Percentiles rank a stretch among this genome's conserved stretches.
phyloP scores from a whole-genome alignment of 495 filamentous ascomycete species.

The Cladorrhinum samala region DNA sequence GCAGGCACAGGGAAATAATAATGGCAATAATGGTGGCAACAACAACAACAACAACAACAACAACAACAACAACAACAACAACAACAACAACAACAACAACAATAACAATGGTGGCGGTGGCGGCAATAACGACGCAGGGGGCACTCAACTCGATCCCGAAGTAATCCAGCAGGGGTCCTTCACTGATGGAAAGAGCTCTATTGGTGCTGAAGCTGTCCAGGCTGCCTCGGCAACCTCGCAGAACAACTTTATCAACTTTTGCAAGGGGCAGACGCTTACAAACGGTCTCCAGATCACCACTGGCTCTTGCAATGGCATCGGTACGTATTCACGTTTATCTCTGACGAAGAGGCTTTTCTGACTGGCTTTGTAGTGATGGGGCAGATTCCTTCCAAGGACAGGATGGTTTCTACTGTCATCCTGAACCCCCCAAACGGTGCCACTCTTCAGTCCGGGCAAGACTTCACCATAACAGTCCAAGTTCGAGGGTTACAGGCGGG shows the following conservation, averaged over 20 bases:
- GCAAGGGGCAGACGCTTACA: slow-evolving; percentile 46
- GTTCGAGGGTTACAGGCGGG: slow-evolving; percentile 49
- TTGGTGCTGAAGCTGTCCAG: slow-evolving; percentile 23
- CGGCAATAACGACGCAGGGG: slow-evolving; percentile 9
- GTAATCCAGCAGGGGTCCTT: slow-evolving; percentile 22
- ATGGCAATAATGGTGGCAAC: not conserved
- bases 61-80: slow-evolving; percentile 3
- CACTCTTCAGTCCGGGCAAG: slow-evolving; percentile 32
- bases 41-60: not conserved
- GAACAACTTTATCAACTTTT: slow-evolving; percentile 50
- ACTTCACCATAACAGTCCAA: slow-evolving; percentile 49
- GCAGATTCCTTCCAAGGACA: slow-evolving; percentile 48
- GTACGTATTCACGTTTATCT: slow-evolving; percentile 28
- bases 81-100: not conserved
- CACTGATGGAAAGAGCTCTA: slow-evolving; percentile 16
- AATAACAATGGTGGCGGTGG: not conserved
- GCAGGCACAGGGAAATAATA: slow-evolving; percentile 9
- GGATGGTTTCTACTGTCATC: slow-evolving; percentile 56
- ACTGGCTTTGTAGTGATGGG: slow-evolving; percentile 46
- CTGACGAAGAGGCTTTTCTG: not conserved
- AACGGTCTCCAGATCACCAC: slow-evolving; percentile 45
- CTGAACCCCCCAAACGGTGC: slow-evolving; percentile 36
- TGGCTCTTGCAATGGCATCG: slow-evolving; percentile 51
- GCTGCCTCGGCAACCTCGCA: slow-evolving; percentile 31
- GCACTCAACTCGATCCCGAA: slow-evolving; percentile 14